Evolutionary conservation across 495 filamentous ascomycete species (phyloP).

Genomic region (Penicillium flavigenum): DNA sequence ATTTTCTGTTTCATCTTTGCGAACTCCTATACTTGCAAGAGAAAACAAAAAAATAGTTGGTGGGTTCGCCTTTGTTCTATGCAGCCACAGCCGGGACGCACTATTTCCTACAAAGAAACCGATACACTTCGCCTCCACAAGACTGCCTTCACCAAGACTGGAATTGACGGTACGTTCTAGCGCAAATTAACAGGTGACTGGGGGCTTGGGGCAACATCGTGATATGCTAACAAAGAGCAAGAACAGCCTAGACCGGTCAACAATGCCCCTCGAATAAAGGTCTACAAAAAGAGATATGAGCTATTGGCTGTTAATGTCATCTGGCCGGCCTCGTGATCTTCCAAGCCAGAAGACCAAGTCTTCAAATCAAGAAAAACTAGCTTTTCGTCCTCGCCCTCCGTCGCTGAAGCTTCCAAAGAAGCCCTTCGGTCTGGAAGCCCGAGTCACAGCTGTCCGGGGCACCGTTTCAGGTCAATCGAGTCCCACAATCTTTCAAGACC

Average conservation of each 20-base stretch:
- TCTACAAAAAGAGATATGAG: neutral
- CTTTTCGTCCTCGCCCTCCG: neutral
- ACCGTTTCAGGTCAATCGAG: neutral
- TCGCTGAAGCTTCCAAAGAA: neutral
- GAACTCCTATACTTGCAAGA: neutral
- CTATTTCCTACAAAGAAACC: constrained; percentile 2
- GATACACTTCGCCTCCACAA: neutral
- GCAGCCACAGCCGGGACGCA: constrained; percentile 3
- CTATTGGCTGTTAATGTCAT: neutral
- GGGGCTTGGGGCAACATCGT: neutral
- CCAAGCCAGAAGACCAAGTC: neutral
- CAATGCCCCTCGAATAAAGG: neutral
- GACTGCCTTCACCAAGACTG: neutral
- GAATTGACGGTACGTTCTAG: neutral
- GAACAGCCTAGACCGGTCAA: neutral
- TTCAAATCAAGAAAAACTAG: neutral
- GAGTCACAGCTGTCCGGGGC: neutral
- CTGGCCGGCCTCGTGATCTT: neutral
- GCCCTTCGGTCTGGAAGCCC: neutral
- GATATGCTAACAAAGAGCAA: neutral
- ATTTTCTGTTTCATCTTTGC: neutral
- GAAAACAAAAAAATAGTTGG: neutral
- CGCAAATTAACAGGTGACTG: neutral
- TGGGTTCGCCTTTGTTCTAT: neutral
- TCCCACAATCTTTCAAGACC: neutral